A percentile compares a stretch with the other conserved stretches of the same genome.
Conservation (phyloP, 805 yeast genomes). For the Ogataea nonfermentans region DNA sequence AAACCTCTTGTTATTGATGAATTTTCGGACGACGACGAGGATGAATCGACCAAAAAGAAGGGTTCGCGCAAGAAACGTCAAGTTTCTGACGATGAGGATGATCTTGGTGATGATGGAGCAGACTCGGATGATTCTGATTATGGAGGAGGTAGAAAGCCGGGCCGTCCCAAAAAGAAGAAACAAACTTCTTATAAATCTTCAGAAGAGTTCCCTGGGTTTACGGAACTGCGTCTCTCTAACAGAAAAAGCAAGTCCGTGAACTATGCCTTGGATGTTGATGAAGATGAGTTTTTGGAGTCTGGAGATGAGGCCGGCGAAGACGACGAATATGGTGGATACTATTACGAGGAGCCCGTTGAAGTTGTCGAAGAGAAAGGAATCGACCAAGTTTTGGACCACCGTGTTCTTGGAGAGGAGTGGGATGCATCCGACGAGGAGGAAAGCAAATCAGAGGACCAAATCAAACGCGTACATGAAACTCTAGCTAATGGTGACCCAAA, state of each 20-base stretch:
- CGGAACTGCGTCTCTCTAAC: conserved; percentile 74
- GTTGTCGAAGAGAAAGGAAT: conserved; percentile 25
- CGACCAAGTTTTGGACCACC: conserved; percentile 52
- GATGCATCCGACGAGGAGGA: conserved; percentile 36
- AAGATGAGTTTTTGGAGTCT: conserved; percentile 45
- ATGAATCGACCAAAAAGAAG: conserved; percentile 18
- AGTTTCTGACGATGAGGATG: conserved; percentile 33
- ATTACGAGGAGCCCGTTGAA: conserved; percentile 24
- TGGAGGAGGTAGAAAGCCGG: conserved; percentile 24
- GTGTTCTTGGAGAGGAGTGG: conserved; percentile 38
- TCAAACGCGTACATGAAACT: conserved; percentile 22
- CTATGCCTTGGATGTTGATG: conserved; percentile 62
- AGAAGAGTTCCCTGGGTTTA: conserved; percentile 25
- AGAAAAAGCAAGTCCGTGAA: conserved; percentile 71
- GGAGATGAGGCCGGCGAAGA: conserved; percentile 34
- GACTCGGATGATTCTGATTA: conserved; percentile 36
- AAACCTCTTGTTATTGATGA: conserved; percentile 31
- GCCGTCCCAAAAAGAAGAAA: conserved; percentile 14
- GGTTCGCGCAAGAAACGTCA: conserved; percentile 12
- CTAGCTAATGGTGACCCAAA: conserved; percentile 45
- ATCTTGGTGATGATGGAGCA: conserved; percentile 25
- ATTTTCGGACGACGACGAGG: conserved; percentile 27
- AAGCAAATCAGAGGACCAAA: conserved; percentile 25
- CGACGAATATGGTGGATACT: conserved; percentile 28
- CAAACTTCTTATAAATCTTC: conserved; percentile 13